Percentiles rank a stretch among this genome's conserved stretches.
Evolutionary conservation across 73 alveolate species (phyloP).

Genomic region (Paramecium sexaurelia): DNA sequence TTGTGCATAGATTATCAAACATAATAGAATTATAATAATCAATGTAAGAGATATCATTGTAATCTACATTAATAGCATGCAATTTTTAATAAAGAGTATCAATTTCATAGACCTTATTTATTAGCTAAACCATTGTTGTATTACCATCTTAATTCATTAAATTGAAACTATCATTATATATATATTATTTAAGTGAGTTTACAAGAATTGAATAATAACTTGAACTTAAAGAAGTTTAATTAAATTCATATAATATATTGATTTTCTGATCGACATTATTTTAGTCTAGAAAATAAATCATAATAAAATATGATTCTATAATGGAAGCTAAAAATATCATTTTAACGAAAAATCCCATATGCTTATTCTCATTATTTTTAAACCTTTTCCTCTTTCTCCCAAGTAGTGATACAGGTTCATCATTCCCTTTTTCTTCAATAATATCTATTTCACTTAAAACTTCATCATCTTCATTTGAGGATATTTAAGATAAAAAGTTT

Average conservation of each 20-base stretch:
- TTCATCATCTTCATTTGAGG: constrained; percentile 68
- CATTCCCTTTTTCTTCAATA: constrained; percentile 53
- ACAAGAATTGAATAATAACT: constrained; percentile 48
- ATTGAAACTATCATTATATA: not conserved
- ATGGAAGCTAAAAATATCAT: constrained; percentile 49
- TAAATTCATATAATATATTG: constrained; percentile 54
- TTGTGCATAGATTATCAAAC: constrained; percentile 14
- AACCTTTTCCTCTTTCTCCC: constrained; percentile 65
- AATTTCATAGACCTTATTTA: constrained; percentile 7
- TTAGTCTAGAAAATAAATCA: constrained; percentile 50
- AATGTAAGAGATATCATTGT: not conserved
- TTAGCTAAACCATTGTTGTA: not conserved
- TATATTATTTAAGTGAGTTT: not conserved
- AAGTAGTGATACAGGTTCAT: constrained; percentile 54
- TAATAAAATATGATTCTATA: constrained; percentile 59
- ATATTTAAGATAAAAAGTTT: constrained; percentile 53
- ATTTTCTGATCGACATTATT: not conserved
- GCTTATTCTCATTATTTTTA: constrained; percentile 60
- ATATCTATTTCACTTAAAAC: constrained; percentile 62
- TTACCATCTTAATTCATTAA: constrained; percentile 18
- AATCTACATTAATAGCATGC: constrained; percentile 42
- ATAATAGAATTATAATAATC: constrained; percentile 42
- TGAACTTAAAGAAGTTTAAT: constrained; percentile 22
- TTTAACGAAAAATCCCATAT: constrained; percentile 58
- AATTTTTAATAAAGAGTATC: constrained; percentile 34